Conservation (phyloP, 2,329 filamentous ascomycete genomes). For the Arthrocladium fulminans region DNA sequence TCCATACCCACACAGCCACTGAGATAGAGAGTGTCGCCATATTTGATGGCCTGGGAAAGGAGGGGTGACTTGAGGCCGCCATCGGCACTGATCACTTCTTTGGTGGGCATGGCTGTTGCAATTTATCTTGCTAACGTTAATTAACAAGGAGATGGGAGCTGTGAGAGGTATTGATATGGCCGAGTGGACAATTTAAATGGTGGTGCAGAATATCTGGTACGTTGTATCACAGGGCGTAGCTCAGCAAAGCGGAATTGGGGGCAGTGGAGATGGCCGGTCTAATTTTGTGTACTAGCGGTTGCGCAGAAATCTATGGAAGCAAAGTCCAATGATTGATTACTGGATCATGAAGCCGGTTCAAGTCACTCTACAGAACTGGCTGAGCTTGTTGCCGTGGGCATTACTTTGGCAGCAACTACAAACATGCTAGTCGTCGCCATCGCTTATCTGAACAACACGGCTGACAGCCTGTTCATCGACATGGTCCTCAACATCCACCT, state of each 20-base stretch:
- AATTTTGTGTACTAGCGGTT: not conserved
- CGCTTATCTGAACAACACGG: not conserved
- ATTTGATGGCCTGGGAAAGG: conserved; percentile 24
- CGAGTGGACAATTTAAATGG: too few species aligned
- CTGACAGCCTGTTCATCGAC: not conserved
- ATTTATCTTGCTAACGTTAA: too few species aligned
- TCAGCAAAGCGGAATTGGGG: not conserved
- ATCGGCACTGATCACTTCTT: conserved; percentile 16
- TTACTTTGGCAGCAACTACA: not conserved
- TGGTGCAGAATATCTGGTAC: not conserved
- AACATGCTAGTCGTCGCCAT: not conserved
- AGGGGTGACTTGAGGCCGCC: conserved; percentile 22
- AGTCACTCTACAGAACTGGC: not conserved
- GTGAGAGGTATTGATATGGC: too few species aligned
- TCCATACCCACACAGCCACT: conserved; percentile 24
- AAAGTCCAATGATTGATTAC: not conserved
- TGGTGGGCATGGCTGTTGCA: conserved; percentile 16
- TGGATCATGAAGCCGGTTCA: not conserved
- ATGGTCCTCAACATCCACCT: not conserved
- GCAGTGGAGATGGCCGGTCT: not conserved
- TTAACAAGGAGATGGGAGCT: too few species aligned
- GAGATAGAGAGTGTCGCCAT: conserved; percentile 24
- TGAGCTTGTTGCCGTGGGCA: not conserved
- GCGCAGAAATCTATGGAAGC: not conserved
- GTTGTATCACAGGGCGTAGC: not conserved